These are phyloP conservation scores for Bolboschoenoplectus hybrid DNA, from an alignment of 202 grass and related monocot species.

Conservation along the genomic window DNA sequence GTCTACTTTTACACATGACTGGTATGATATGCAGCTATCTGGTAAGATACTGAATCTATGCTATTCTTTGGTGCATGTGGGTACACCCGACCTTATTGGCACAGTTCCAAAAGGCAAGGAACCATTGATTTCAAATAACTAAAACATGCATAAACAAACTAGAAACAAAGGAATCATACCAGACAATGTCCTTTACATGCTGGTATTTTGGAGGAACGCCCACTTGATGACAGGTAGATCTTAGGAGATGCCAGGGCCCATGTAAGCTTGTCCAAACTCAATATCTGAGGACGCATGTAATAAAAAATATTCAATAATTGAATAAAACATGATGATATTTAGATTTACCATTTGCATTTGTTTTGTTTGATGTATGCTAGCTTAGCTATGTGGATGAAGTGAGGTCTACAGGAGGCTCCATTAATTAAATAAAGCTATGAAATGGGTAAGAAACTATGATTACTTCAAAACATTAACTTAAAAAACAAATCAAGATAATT, in stretches of 20 bases:
- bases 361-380: neutral
- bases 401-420: neutral
- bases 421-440: neutral
- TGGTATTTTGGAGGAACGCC: constrained; percentile 61
- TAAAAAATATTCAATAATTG: neutral
- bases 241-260: constrained; percentile 73
- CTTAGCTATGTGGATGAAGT: neutral
- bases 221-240: constrained; percentile 58
- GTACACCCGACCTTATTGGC: neutral
- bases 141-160: constrained; percentile 36
- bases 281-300: constrained; percentile 57
- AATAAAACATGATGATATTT: neutral
- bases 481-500: constrained; percentile 31
- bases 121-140: constrained; percentile 2
- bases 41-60: neutral
- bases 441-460: constrained; percentile 15
- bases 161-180: constrained; percentile 61
- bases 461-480: neutral
- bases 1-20: neutral
- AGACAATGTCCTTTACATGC: constrained; percentile 94
- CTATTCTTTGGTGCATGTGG: neutral
- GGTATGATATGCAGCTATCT: neutral
- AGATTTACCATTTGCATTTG: neutral
- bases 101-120: constrained; percentile 8
- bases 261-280: constrained; percentile 82